phyloP scores from a whole-genome alignment of 345 rosid genomes.

The Firmiana major region DNA sequence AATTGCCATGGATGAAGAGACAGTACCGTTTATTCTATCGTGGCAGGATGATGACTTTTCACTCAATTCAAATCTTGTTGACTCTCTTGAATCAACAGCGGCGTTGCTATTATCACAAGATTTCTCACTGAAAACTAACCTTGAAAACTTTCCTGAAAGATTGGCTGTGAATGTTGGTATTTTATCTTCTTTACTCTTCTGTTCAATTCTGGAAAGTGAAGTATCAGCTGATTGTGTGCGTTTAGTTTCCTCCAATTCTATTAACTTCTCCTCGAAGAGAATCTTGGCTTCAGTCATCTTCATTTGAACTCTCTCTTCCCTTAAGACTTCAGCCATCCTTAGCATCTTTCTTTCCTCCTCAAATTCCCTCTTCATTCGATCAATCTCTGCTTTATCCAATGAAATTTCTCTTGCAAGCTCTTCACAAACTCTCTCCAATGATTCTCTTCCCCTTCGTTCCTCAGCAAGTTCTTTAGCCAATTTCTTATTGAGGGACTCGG shows the following conservation, averaged over 20 bases:
- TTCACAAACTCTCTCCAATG: conserved; percentile 53
- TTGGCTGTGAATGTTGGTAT: conserved; percentile 14
- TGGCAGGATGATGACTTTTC: conserved; percentile 17
- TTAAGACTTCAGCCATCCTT: conserved; percentile 61
- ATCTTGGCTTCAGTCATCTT: conserved; percentile 77
- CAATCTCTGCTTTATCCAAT: conserved; percentile 44
- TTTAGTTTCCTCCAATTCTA: conserved; percentile 38
- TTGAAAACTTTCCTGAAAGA: conserved; percentile 30
- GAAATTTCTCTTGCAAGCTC: conserved; percentile 56
- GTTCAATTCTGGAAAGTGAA: conserved; percentile 12
- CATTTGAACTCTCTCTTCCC: conserved; percentile 94
- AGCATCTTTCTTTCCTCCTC: conserved; percentile 84
- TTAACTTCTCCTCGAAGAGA: conserved; percentile 62
- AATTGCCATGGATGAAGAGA: conserved; percentile 16
- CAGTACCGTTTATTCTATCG: conserved; percentile 14
- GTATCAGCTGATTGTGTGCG: conserved; percentile 5
- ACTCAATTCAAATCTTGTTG: conserved; percentile 12
- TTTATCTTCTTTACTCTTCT: conserved; percentile 22
- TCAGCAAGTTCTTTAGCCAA: conserved; percentile 63
- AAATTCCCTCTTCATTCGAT: conserved; percentile 50
- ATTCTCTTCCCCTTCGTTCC: conserved; percentile 60
- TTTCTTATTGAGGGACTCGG: conserved; percentile 54
- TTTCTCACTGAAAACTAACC: conserved; percentile 25
- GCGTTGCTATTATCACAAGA: conserved; percentile 11
- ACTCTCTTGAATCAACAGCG: conserved; percentile 16